Percentiles rank a stretch among this genome's conserved stretches.
Conservation (phyloP, 495 filamentous ascomycete species). For the Aspergillus sparsus region DNA sequence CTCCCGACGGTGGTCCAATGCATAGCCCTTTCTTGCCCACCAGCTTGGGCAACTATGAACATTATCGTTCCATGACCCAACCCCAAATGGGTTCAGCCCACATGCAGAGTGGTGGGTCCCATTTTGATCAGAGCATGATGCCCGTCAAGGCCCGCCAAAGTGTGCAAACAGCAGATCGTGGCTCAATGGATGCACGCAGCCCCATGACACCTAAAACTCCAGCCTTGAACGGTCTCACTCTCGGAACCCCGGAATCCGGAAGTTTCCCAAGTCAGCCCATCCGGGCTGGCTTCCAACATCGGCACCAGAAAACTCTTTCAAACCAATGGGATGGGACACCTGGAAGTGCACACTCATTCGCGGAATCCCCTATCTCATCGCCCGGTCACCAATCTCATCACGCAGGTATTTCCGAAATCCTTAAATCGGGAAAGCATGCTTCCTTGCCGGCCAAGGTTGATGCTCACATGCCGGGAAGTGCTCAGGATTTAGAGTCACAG, state of each 20-base stretch:
- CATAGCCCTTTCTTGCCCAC: slow-evolving; percentile 78
- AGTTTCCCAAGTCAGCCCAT: slow-evolving; percentile 77
- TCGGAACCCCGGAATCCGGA: slow-evolving; percentile 65
- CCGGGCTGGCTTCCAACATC: slow-evolving; percentile 58
- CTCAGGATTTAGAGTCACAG: slow-evolving; percentile 66
- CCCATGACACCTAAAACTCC: slow-evolving; percentile 80
- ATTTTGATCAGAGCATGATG: slow-evolving; percentile 56
- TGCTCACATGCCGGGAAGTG: slow-evolving; percentile 48
- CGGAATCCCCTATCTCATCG: slow-evolving; percentile 79
- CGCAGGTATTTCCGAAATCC: slow-evolving; percentile 66
- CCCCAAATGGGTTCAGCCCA: slow-evolving; percentile 50
- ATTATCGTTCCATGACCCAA: slow-evolving; percentile 61
- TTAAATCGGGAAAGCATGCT: slow-evolving; percentile 68
- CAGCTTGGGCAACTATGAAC: slow-evolving; percentile 68
- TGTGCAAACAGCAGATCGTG: slow-evolving; percentile 65
- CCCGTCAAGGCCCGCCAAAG: slow-evolving; percentile 57
- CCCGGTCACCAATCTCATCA: slow-evolving; percentile 59
- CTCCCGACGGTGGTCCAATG: slow-evolving; percentile 83
- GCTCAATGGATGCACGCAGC: slow-evolving; percentile 68
- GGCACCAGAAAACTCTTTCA: slow-evolving; percentile 79
- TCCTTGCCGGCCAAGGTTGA: slow-evolving; percentile 72
- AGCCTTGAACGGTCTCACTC: slow-evolving; percentile 56
- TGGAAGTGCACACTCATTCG: slow-evolving; percentile 73
- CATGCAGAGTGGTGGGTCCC: slow-evolving; percentile 51
- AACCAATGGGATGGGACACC: slow-evolving; percentile 82